These are phyloP conservation scores for Brasilioporus rufonigricans DNA, from an alignment of 768 basidiomycete species.

Conservation along the genomic window DNA sequence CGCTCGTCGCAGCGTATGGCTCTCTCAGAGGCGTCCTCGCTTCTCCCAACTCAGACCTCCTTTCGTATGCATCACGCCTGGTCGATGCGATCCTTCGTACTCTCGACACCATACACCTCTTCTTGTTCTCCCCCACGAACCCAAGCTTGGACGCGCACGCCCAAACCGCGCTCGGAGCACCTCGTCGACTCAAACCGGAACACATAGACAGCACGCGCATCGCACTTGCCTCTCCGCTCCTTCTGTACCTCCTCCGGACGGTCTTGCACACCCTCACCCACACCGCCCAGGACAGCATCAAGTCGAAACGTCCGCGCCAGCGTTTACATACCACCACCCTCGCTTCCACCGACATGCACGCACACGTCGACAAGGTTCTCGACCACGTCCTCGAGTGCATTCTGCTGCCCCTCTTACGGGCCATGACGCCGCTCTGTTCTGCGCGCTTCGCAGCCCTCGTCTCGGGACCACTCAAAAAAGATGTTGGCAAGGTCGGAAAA, in stretches of 20 bases:
- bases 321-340: background rate
- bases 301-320: slow-evolving; percentile 12
- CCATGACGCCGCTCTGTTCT: slow-evolving; percentile 19
- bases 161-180: background rate
- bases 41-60: slow-evolving; percentile 4
- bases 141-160: background rate
- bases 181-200: background rate
- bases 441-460: slow-evolving; percentile 15
- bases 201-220: slow-evolving; percentile 19
- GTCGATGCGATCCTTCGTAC: slow-evolving; percentile 19
- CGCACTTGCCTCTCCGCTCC: slow-evolving; percentile 22
- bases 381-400: slow-evolving; percentile 19
- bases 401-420: slow-evolving; percentile 20
- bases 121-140: slow-evolving; percentile 17
- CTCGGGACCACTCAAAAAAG: slow-evolving; percentile 4
- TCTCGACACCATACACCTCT: slow-evolving; percentile 16
- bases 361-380: slow-evolving; percentile 12
- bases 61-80: slow-evolving; percentile 10
- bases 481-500: background rate
- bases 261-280: slow-evolving; percentile 19
- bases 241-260: slow-evolving; percentile 21
- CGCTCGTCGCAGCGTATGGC: slow-evolving; percentile 20
- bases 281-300: slow-evolving; percentile 7
- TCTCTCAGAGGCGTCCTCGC: slow-evolving; percentile 22
- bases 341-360: background rate